Percentiles rank a stretch among this genome's conserved stretches.
Conservation (phyloP, 1,284 basidiomycete genomes). For the Boletellus deceptivus region DNA sequence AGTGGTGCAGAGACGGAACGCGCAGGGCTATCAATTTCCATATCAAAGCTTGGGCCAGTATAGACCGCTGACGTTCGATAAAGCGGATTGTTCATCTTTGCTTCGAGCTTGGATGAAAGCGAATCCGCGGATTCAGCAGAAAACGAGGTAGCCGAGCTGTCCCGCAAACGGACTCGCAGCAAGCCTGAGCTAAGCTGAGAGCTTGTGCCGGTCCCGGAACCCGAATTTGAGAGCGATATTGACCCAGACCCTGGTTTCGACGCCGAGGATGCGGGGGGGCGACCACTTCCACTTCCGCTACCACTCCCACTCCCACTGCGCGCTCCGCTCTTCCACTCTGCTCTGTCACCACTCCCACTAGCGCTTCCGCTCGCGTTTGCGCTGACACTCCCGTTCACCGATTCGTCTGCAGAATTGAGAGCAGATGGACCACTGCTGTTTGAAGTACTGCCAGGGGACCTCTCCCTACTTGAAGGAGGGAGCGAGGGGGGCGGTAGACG, state of each 20-base stretch:
- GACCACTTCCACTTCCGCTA: slow-evolving; percentile 7
- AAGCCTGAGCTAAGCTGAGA: slow-evolving; percentile 28
- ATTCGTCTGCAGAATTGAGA: slow-evolving; percentile 29
- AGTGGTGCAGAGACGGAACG: slow-evolving; percentile 23
- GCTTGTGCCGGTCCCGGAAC: slow-evolving; percentile 26
- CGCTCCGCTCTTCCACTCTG: slow-evolving; percentile 3
- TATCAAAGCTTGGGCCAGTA: slow-evolving; percentile 17
- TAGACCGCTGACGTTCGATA: slow-evolving; percentile 7
- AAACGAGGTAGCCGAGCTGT: slow-evolving; percentile 32
- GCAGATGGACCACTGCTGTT: slow-evolving; percentile 26
- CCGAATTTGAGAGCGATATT: slow-evolving; percentile 24
- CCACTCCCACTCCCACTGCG: slow-evolving; percentile 14
- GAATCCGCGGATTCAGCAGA: slow-evolving; percentile 27
- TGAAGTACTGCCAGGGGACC: slow-evolving; percentile 26
- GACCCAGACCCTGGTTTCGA: slow-evolving; percentile 24
- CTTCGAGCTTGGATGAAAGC: slow-evolving; percentile 3
- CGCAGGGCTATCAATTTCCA: slow-evolving; percentile 29
- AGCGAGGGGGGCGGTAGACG: slow-evolving; percentile 2
- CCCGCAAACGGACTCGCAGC: slow-evolving; percentile 23
- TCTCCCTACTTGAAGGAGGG: slow-evolving; percentile 13
- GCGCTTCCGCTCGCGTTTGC: slow-evolving; percentile 12
- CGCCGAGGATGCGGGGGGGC: slow-evolving; percentile 10
- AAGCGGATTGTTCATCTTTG: slow-evolving; percentile 3
- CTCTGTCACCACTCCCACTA: slow-evolving; percentile 4
- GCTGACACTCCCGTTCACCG: slow-evolving; percentile 11